These are phyloP conservation scores for Metschnikowia continentalis DNA, from an alignment of 805 yeast genomes.

Conservation along the genomic window DNA sequence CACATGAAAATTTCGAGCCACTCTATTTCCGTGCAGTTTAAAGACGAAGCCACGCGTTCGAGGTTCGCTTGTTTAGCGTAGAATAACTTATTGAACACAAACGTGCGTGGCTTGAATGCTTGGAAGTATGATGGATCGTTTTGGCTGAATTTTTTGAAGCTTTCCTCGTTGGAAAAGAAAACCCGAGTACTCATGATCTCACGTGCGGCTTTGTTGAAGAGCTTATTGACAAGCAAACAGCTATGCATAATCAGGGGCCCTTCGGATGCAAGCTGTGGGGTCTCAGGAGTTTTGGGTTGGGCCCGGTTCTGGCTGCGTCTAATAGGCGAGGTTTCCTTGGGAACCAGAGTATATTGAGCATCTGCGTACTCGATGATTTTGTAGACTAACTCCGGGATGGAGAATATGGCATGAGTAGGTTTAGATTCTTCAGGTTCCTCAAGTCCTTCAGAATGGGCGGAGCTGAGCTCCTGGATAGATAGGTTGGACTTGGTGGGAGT, in stretches of 20 bases:
- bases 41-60: conserved; percentile 38
- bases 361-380: conserved; percentile 62
- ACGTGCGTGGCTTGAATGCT: conserved; percentile 30
- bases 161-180: conserved; percentile 47
- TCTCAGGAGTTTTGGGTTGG: not conserved
- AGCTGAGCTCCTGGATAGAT: not conserved
- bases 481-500: not conserved
- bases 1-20: conserved; percentile 84
- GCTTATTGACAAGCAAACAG: conserved; percentile 65
- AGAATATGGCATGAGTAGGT: conserved; percentile 41
- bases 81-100: conserved; percentile 64
- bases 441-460: not conserved
- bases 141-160: conserved; percentile 38
- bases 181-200: conserved; percentile 54
- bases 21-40: conserved; percentile 47
- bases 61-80: conserved; percentile 52
- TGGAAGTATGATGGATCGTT: conserved; percentile 4
- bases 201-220: conserved; percentile 57
- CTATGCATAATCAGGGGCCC: conserved; percentile 38
- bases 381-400: conserved; percentile 71
- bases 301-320: conserved; percentile 48
- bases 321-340: conserved; percentile 55
- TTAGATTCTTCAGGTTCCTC: not conserved
- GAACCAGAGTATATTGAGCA: conserved; percentile 45
- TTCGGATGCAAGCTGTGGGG: not conserved